phyloP scores from a whole-genome alignment of 371 early-diverging fungal species.

The Apophysomyces ossiformis region DNA sequence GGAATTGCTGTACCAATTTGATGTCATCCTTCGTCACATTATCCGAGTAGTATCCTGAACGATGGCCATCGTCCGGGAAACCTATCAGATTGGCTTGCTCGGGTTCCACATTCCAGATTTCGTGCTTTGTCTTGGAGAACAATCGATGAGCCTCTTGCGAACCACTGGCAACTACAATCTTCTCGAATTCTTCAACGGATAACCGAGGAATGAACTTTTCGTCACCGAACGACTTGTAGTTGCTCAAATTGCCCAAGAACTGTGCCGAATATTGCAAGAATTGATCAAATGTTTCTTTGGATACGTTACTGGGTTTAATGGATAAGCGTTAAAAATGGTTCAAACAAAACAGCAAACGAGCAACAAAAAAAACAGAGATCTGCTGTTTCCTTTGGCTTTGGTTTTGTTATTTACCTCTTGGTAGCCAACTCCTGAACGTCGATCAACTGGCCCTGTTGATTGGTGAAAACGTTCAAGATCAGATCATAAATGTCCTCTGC shows the following conservation, averaged over 20 bases:
- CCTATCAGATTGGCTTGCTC: constrained; percentile 53
- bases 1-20: constrained; percentile 48
- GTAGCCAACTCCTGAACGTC: constrained; percentile 28
- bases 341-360: neutral
- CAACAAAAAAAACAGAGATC: neutral
- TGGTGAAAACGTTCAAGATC: constrained; percentile 33
- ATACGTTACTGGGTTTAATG: constrained; percentile 34
- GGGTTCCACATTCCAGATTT: constrained; percentile 49
- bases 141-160: constrained; percentile 26
- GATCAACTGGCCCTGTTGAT: constrained; percentile 26
- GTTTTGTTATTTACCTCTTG: constrained; percentile 28
- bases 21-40: constrained; percentile 60
- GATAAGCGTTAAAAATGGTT: too few species aligned
- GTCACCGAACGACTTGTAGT: constrained; percentile 69
- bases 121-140: constrained; percentile 35
- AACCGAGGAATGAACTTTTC: constrained; percentile 67
- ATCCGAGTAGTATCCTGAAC: constrained; percentile 58
- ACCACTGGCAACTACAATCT: constrained; percentile 43
- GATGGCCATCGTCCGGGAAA: constrained; percentile 65
- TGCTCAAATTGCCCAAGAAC: constrained; percentile 58
- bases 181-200: constrained; percentile 33
- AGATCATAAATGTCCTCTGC: constrained; percentile 48
- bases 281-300: constrained; percentile 52
- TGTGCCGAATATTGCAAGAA: constrained; percentile 61
- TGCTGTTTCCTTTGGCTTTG: neutral